Percentiles rank a stretch among this genome's conserved stretches.
phyloP scores from a whole-genome alignment of 192 early-diverging fungal genomes.

The Podila epicladia region DNA sequence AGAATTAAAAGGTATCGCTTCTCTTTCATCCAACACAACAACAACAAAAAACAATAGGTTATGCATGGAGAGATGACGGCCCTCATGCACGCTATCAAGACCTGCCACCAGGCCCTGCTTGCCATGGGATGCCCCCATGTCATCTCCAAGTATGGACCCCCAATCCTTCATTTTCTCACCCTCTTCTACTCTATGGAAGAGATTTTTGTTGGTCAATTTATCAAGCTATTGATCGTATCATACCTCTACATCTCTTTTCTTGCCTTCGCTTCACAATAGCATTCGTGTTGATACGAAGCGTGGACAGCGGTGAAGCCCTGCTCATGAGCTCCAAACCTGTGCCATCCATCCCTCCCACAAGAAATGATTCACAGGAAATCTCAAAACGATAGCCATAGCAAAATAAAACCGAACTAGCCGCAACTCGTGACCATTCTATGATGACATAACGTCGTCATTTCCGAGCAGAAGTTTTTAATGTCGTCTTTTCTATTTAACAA shows the following conservation, averaged over 20 bases:
- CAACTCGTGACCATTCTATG: too few species aligned
- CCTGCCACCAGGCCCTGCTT: slow-evolving; percentile 9
- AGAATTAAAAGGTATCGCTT: background rate
- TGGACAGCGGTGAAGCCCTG: background rate
- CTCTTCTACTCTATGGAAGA: background rate
- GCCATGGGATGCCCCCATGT: slow-evolving; percentile 10
- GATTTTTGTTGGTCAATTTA: background rate
- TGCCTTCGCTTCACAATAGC: background rate
- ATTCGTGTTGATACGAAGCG: slow-evolving; percentile 9
- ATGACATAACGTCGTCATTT: too few species aligned
- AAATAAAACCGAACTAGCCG: too few species aligned
- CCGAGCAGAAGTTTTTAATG: too few species aligned
- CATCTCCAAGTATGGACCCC: slow-evolving; percentile 9
- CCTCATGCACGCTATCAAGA: slow-evolving; percentile 17
- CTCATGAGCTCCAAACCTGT: background rate
- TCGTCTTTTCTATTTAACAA: too few species aligned
- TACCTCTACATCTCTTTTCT: background rate
- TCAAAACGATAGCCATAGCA: too few species aligned
- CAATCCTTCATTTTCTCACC: background rate
- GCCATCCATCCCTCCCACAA: background rate
- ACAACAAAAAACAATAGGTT: background rate
- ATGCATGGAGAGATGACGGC: slow-evolving; percentile 17
- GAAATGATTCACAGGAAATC: background rate
- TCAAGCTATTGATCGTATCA: background rate
- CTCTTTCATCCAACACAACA: background rate